Evolutionary conservation across 306 rosid species (phyloP).

Genomic region (Trifolium dubium): DNA sequence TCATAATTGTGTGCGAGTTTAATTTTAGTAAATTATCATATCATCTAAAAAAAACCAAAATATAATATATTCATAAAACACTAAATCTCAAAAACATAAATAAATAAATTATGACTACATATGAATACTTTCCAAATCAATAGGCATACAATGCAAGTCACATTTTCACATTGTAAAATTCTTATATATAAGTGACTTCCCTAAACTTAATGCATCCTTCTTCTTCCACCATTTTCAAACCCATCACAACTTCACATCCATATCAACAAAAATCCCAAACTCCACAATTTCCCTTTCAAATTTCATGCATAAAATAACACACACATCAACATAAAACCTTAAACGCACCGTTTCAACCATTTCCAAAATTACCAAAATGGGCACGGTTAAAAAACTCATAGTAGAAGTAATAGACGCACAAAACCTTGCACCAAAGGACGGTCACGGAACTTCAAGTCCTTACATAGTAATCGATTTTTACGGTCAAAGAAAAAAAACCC

Average conservation of each 20-base stretch:
- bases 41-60: no score
- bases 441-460: conserved; percentile 81
- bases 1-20: no score
- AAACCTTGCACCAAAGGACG: conserved; percentile 73
- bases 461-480: conserved; percentile 68
- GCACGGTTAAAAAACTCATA: conserved; percentile 54
- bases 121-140: background rate
- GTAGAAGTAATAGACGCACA: conserved; percentile 91
- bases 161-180: background rate
- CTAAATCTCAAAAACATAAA: no score
- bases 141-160: background rate
- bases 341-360: background rate
- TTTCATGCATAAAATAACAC: conserved; percentile 17
- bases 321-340: background rate
- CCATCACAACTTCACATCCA: background rate
- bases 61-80: no score
- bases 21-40: no score
- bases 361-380: conserved; percentile 39
- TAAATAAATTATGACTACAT: background rate
- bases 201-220: conserved; percentile 11
- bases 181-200: conserved; percentile 31
- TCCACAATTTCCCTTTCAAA: background rate
- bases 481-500: conserved; percentile 69
- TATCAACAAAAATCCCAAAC: background rate
- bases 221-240: conserved; percentile 29